A percentile compares a stretch with the other conserved stretches of the same genome.
Conservation (phyloP, 2,329 filamentous ascomycete species). For the Plectosphaerella cucumerina region DNA sequence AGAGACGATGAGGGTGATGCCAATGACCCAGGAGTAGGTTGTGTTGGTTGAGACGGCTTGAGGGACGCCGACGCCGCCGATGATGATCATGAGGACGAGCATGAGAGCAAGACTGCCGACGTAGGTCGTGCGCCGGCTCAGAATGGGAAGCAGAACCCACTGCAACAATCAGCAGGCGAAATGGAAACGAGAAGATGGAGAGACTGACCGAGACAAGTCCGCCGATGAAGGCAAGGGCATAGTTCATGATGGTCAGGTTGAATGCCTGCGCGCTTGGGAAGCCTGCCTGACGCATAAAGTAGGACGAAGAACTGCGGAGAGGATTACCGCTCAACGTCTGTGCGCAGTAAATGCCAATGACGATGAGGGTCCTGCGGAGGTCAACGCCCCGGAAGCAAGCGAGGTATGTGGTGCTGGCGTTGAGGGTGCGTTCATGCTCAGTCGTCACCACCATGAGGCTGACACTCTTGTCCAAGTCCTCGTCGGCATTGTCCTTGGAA, state of each 20-base stretch:
- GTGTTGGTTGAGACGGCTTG: conserved; percentile 26
- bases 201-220: conserved; percentile 29
- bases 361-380: conserved; percentile 40
- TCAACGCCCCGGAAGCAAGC: conserved; percentile 46
- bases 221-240: conserved; percentile 37
- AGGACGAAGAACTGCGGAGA: conserved; percentile 27
- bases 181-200: neutral
- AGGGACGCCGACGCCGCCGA: conserved; percentile 31
- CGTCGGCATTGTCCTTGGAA: conserved; percentile 6
- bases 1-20: neutral
- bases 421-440: neutral
- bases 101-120: conserved; percentile 31
- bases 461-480: conserved; percentile 19
- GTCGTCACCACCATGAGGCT: neutral
- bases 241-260: conserved; percentile 35
- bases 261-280: conserved; percentile 30
- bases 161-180: conserved; percentile 15
- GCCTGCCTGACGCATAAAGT: conserved; percentile 43
- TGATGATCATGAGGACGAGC: conserved; percentile 31
- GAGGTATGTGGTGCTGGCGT: conserved; percentile 20
- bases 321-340: conserved; percentile 38
- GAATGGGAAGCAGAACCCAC: neutral
- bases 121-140: conserved; percentile 37
- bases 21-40: neutral
- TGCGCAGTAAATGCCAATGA: conserved; percentile 32